Evolutionary conservation across 441 rosid genomes (phyloP).

Genomic region (Monsonia emarginata): DNA sequence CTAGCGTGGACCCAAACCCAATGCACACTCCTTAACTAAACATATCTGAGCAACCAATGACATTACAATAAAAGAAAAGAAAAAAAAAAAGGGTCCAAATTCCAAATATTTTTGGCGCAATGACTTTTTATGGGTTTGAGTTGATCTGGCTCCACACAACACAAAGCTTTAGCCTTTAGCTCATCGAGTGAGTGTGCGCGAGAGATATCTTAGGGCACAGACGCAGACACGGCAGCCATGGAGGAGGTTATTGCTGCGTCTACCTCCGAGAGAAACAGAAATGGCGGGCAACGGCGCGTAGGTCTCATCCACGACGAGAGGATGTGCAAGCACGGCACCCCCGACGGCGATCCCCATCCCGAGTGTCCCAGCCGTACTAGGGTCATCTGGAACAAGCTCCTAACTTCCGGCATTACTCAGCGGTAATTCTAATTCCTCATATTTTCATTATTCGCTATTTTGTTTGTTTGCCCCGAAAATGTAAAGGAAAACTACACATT

Average conservation of each 20-base stretch:
- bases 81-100: no score
- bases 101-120: neutral
- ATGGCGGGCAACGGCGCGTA: constrained; percentile 33
- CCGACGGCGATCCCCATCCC: constrained; percentile 51
- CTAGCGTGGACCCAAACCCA: no score
- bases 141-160: neutral
- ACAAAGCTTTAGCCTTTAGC: no score
- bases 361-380: constrained; percentile 75
- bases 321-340: constrained; percentile 71
- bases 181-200: no score
- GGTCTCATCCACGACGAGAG: constrained; percentile 70
- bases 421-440: no score
- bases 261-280: neutral
- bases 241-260: neutral
- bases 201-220: neutral
- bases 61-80: no score
- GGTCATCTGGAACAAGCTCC: constrained; percentile 67
- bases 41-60: no score
- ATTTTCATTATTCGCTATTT: no score
- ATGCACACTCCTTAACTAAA: no score
- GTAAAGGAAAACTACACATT: no score
- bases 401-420: constrained; percentile 42
- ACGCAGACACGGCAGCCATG: neutral
- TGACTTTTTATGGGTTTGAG: neutral
- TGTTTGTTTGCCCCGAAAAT: no score